phyloP scores from a whole-genome alignment of 148 eudicot species.

The Dysphania ambrosioides region DNA sequence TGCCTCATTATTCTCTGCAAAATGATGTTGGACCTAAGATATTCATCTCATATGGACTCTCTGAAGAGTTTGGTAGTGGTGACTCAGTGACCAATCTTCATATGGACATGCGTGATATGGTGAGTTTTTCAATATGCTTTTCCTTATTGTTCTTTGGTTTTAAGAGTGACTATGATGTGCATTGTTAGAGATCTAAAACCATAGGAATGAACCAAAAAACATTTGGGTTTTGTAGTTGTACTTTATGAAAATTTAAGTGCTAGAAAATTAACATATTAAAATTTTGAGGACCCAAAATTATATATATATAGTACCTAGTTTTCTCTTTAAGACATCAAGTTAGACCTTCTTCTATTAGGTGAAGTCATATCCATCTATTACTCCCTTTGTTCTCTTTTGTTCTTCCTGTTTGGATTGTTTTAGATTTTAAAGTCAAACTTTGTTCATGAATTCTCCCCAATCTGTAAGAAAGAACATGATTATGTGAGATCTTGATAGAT shows the following conservation, averaged over 20 bases:
- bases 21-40: slow-evolving; percentile 94
- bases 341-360: neutral
- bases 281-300: neutral
- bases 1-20: slow-evolving; percentile 92
- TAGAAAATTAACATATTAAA: neutral
- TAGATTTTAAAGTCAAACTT: too few relatives aligned
- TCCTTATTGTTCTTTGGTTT: slow-evolving; percentile 4
- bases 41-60: slow-evolving; percentile 65
- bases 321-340: neutral
- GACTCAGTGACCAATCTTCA: slow-evolving; percentile 77
- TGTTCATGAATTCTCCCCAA: too few relatives aligned
- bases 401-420: too few relatives aligned
- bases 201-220: neutral
- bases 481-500: too few relatives aligned
- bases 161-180: slow-evolving; percentile 5
- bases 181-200: neutral
- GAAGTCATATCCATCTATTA: too few relatives aligned
- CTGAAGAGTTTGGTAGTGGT: slow-evolving; percentile 64
- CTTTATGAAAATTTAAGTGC: neutral
- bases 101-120: slow-evolving; percentile 90
- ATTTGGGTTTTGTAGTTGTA: neutral
- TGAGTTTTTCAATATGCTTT: slow-evolving; percentile 30
- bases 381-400: too few relatives aligned
- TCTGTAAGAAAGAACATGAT: too few relatives aligned
- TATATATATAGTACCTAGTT: neutral